phyloP scores from a whole-genome alignment of 139 green algal species.

The Asterochloris sp. region DNA sequence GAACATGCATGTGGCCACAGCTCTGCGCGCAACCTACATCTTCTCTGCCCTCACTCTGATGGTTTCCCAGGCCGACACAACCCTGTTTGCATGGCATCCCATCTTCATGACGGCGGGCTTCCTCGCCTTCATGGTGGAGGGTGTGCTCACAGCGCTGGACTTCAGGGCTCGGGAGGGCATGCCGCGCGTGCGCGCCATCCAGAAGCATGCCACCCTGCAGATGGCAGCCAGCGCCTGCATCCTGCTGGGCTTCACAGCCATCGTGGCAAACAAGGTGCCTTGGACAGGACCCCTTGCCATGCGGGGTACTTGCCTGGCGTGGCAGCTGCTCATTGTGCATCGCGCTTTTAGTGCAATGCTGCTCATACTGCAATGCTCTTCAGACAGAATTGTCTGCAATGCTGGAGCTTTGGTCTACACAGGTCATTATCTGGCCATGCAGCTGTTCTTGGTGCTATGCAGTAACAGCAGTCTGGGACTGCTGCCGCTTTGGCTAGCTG shows the following conservation, averaged over 20 bases:
- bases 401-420: no score
- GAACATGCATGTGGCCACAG: no score
- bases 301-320: no score
- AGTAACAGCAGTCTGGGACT: no score
- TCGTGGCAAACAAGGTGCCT: conserved; percentile 8
- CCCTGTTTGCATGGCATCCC: conserved; percentile 46
- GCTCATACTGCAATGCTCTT: no score
- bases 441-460: no score
- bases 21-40: no score
- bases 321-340: no score
- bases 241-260: not conserved
- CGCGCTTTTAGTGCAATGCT: no score
- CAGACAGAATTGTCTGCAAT: no score
- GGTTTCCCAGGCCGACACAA: not conserved
- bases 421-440: no score
- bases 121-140: conserved; percentile 40
- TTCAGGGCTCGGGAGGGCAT: conserved; percentile 28
- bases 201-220: conserved; percentile 38
- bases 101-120: conserved; percentile 42
- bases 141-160: conserved; percentile 21
- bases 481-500: no score
- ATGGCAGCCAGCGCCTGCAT: not conserved
- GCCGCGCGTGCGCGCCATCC: conserved; percentile 35
- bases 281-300: not conserved
- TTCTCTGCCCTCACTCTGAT: not conserved